Evolutionary conservation across 2,329 filamentous ascomycete species (phyloP).

Genomic region (Scedosporium aurantiacum): DNA sequence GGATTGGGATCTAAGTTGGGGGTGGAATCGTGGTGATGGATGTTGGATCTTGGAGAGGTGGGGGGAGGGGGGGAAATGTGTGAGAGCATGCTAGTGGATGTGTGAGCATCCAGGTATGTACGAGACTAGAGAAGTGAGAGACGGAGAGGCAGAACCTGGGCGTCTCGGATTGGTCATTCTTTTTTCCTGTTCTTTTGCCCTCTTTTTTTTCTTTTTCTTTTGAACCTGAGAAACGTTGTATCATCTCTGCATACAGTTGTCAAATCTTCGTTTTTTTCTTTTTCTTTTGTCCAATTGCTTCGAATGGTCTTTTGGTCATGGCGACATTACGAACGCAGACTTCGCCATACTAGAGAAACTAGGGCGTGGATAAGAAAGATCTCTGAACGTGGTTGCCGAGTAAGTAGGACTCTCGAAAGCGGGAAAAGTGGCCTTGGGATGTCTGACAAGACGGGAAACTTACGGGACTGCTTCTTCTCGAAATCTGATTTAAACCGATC

Average conservation of each 20-base stretch:
- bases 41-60: background rate
- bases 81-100: background rate
- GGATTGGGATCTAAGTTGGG: conserved; percentile 53
- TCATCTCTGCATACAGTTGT: background rate
- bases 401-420: too few relatives aligned
- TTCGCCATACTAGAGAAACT: too few relatives aligned
- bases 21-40: background rate
- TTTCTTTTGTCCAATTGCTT: background rate
- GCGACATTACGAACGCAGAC: too few relatives aligned
- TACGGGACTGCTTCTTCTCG: too few relatives aligned
- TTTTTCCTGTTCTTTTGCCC: background rate
- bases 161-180: background rate
- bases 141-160: background rate
- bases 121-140: background rate
- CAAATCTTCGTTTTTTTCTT: background rate
- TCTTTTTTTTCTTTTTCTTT: background rate
- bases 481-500: too few relatives aligned
- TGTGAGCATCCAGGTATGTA: too few relatives aligned
- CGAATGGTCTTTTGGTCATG: background rate
- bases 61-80: background rate
- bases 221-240: background rate
- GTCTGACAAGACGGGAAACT: too few relatives aligned
- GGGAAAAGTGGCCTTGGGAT: too few relatives aligned
- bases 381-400: too few relatives aligned
- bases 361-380: too few relatives aligned